A percentile compares a stretch with the other conserved stretches of the same genome.
Conservation (phyloP, 2,329 filamentous ascomycete genomes). For the Colletotrichum gloeosporioides region DNA sequence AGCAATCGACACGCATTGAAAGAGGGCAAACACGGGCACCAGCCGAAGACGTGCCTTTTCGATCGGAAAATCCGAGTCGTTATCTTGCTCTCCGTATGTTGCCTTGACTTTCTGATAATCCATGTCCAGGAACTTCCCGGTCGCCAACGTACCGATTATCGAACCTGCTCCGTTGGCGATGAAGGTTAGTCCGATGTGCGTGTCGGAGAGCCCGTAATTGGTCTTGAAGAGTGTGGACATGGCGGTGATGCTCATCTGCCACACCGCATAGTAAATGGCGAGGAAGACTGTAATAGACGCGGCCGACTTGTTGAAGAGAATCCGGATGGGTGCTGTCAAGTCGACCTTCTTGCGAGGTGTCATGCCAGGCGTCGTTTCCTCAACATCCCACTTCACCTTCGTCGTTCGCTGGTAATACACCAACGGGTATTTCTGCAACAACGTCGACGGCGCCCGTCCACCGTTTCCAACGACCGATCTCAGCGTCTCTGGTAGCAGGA, state of each 20-base stretch:
- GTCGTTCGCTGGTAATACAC: constrained; percentile 36
- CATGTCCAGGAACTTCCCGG: constrained; percentile 55
- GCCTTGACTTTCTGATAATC: constrained; percentile 52
- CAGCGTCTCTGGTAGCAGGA: constrained; percentile 52
- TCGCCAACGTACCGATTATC: constrained; percentile 56
- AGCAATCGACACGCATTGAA: constrained; percentile 52
- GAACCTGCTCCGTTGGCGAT: constrained; percentile 61
- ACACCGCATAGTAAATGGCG: constrained; percentile 56
- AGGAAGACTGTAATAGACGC: constrained; percentile 51
- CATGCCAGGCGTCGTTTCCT: too few relatives aligned
- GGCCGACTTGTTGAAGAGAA: constrained; percentile 49
- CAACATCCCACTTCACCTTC: constrained; percentile 22
- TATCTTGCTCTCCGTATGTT: constrained; percentile 15
- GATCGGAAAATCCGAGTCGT: constrained; percentile 41
- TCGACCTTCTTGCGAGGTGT: constrained; percentile 40
- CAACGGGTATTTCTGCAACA: constrained; percentile 33
- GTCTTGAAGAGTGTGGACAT: constrained; percentile 54
- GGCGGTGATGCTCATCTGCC: constrained; percentile 60
- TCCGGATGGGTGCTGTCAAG: constrained; percentile 48
- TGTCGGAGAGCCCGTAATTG: constrained; percentile 46
- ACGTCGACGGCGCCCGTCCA: constrained; percentile 20
- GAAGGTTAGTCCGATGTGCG: constrained; percentile 55
- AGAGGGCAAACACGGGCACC: constrained; percentile 46
- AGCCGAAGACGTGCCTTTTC: constrained; percentile 57
- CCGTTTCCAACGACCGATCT: constrained; percentile 50